Evolutionary conservation across 2,329 filamentous ascomycete species (phyloP), one percentile per base, ranked within the genome.

Genomic region (Tolypocladium album): DNA sequence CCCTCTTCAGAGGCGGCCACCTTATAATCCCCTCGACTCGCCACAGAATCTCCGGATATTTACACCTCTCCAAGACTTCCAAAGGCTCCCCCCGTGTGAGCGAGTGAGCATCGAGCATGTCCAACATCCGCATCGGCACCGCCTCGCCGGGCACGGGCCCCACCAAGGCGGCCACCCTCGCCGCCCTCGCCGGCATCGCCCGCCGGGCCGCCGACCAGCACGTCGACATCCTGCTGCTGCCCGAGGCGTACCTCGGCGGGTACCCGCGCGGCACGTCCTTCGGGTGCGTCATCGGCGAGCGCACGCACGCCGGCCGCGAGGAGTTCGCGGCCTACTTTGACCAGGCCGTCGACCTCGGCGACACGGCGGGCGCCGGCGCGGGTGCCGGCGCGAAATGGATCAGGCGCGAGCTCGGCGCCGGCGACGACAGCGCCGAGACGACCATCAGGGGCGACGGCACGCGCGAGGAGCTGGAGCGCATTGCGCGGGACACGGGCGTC

Each of bases 171-270:
- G 76, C 81, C 40, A 95, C 91, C 1, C 82, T 96, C 59, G 68
- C 74, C 8, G 82, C 87, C 42, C 82, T 96, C 57, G 80, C 86
- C 67, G 66, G 72, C 13, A 84, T 88, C 17, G 86, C 88, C 40
- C 75, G 75, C 31, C 75, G 79, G 42, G 92, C 92, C n/a, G 82
- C 86, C 4, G 66, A 71, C 1, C 69, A 75, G 60, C 66, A 69
- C 3, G 75, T 83, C 45, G 79, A 94, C 71, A 80, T 97, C 57
- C 80, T 97, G 36, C 84, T 97, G 58, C 92, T 97, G 62, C 93
- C 93, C 0, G 92, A 97, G 77, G 92, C 92, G 27, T 96, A 91
- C 70, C 81, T 97, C 1, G 93, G 93, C 55, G 93, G 92, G 1
- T 97, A 97, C 70, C 93, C 93, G 22, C 88, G 92, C 13, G 91